Conservation (phyloP, 2,329 filamentous ascomycete genomes). For the Xylariomycetidae sp. region DNA sequence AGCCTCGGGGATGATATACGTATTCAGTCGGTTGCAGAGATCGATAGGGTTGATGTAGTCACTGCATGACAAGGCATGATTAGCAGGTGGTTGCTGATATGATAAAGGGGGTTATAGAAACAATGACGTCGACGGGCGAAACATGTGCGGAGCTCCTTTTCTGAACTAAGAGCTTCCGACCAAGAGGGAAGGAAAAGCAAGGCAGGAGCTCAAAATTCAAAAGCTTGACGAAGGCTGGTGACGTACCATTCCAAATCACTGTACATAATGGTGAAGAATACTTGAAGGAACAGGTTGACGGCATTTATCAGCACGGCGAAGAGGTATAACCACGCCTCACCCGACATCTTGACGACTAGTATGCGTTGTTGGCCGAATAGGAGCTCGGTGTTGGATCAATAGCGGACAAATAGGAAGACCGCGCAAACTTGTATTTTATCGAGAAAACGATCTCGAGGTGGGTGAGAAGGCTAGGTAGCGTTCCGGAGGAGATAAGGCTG, state of each 20-base stretch:
- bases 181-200: not conserved
- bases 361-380: slow-evolving; percentile 4
- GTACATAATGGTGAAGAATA: slow-evolving; percentile 99
- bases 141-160: slow-evolving; percentile 6
- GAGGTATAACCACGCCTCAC: slow-evolving; percentile 97
- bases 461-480: no score
- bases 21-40: slow-evolving; percentile 99
- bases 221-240: no score
- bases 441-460: no score
- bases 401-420: not conserved
- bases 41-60: slow-evolving; percentile 99
- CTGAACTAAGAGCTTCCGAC: slow-evolving; percentile 1
- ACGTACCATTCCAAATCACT: slow-evolving; percentile 97
- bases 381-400: not conserved
- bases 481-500: no score
- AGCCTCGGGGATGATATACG: slow-evolving; percentile 98
- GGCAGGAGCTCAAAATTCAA: not conserved
- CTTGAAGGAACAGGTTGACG: slow-evolving; percentile 98
- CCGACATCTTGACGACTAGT: slow-evolving; percentile 71
- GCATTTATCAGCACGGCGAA: slow-evolving; percentile 98
- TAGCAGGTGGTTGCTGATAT: slow-evolving; percentile 17
- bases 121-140: slow-evolving; percentile 19
- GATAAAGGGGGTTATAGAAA: slow-evolving; percentile 2
- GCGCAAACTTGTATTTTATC: no score
- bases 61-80: slow-evolving; percentile 44